Percentiles rank a stretch among this genome's conserved stretches.
Evolutionary conservation across 106 monocot genomes (phyloP).

Genomic region (Apostasia shenzhenica): DNA sequence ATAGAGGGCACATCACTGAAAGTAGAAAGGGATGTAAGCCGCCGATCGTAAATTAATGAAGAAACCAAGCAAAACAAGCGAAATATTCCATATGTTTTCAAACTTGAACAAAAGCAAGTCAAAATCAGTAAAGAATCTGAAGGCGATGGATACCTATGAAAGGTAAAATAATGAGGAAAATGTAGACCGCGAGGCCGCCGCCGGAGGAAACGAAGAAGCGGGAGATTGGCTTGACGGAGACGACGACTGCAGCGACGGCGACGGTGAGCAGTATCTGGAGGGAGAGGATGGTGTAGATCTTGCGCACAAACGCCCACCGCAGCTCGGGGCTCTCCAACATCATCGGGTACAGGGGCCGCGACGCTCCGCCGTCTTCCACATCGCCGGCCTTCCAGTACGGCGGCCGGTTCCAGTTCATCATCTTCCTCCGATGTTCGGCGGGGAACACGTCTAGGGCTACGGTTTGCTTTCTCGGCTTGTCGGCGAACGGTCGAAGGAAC

Average conservation of each 20-base stretch:
- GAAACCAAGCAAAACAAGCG: not conserved
- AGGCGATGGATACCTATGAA: slow-evolving; percentile 32
- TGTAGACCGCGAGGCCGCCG: slow-evolving; percentile 45
- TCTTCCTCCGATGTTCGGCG: not conserved
- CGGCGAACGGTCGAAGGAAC: too few relatives aligned
- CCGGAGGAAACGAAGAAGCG: slow-evolving; percentile 48
- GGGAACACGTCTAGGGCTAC: not conserved
- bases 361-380: slow-evolving; percentile 22
- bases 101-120: not conserved
- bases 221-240: slow-evolving; percentile 41
- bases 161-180: slow-evolving; percentile 54
- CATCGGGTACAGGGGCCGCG: slow-evolving; percentile 48
- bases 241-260: slow-evolving; percentile 53
- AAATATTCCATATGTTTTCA: not conserved
- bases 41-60: not conserved
- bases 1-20: slow-evolving; percentile 69
- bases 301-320: slow-evolving; percentile 74
- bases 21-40: not conserved
- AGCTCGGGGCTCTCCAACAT: slow-evolving; percentile 60
- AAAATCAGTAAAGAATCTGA: not conserved
- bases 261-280: slow-evolving; percentile 53
- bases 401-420: slow-evolving; percentile 3
- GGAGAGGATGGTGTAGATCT: slow-evolving; percentile 65
- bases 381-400: slow-evolving; percentile 18
- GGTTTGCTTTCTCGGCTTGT: not conserved